Percentiles rank a stretch among this genome's conserved stretches.
phyloP scores from a whole-genome alignment of 768 basidiomycete species.

The Phylloporus sp. region DNA sequence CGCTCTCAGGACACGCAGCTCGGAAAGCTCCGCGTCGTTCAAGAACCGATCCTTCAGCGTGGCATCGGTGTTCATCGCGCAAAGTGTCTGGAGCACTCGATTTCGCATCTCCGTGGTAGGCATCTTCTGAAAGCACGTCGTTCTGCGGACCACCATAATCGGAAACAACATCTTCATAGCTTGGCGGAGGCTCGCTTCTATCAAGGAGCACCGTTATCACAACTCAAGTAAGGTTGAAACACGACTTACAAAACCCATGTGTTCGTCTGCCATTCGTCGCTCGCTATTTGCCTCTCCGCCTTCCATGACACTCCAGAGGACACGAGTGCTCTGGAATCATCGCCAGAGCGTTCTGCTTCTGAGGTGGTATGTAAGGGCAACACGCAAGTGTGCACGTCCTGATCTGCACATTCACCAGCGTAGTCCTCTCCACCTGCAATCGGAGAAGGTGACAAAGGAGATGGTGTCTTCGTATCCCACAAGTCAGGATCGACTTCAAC shows the following conservation, averaged over 20 bases:
- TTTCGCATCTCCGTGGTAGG: background rate
- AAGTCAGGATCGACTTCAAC: background rate
- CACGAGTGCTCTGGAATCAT: background rate
- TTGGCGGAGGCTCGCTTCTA: conserved; percentile 11
- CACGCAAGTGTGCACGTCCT: background rate
- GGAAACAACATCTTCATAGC: conserved; percentile 8
- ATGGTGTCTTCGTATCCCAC: background rate
- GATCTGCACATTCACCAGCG: background rate
- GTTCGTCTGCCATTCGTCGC: background rate
- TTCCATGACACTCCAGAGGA: background rate
- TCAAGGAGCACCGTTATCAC: background rate
- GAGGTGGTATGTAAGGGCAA: background rate
- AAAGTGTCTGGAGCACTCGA: background rate
- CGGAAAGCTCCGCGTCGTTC: background rate
- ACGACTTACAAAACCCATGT: conserved; percentile 4
- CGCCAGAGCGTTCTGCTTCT: background rate
- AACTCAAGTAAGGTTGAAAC: background rate
- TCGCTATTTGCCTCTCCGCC: background rate
- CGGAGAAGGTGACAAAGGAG: background rate
- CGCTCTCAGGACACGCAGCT: background rate
- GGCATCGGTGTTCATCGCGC: background rate
- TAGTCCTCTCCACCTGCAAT: background rate
- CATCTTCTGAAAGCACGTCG: background rate
- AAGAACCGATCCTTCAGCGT: background rate
- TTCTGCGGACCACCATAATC: background rate